A percentile compares a stretch with the other conserved stretches of the same genome.
phyloP scores from a whole-genome alignment of 2,329 filamentous ascomycete species.

The Hypomyces rosellus region DNA sequence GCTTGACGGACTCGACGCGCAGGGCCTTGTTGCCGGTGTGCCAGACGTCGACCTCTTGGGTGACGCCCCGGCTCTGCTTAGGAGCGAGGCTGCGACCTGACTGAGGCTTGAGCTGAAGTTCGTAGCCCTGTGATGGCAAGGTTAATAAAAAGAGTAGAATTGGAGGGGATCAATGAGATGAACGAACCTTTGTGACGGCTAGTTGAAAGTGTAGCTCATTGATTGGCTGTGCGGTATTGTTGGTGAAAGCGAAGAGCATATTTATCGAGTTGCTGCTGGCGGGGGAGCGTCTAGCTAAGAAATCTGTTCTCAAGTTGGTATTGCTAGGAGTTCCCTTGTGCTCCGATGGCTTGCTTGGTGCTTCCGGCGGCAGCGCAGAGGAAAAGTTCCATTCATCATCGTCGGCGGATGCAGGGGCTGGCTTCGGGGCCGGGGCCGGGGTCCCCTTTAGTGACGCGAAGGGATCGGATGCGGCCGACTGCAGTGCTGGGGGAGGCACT shows the following conservation, averaged over 20 bases:
- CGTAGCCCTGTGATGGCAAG: slow-evolving; percentile 56
- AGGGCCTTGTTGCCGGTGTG: slow-evolving; percentile 61
- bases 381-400: slow-evolving; percentile 96
- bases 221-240: slow-evolving; percentile 64
- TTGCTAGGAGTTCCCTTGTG: slow-evolving; percentile 64
- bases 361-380: slow-evolving; percentile 67
- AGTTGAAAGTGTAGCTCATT: slow-evolving; percentile 83
- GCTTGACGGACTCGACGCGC: slow-evolving; percentile 74
- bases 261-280: slow-evolving; percentile 53
- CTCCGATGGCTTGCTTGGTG: slow-evolving; percentile 44
- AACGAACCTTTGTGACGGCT: slow-evolving; percentile 78
- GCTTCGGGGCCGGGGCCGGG: slow-evolving; percentile 20
- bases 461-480: slow-evolving; percentile 40
- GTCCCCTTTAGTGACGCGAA: slow-evolving; percentile 42
- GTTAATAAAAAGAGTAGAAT: slow-evolving; percentile 3
- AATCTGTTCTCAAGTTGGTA: slow-evolving; percentile 63
- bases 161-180: neutral
- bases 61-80: slow-evolving; percentile 67
- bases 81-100: slow-evolving; percentile 70
- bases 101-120: slow-evolving; percentile 77
- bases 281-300: slow-evolving; percentile 58
- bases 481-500: slow-evolving; percentile 34
- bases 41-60: slow-evolving; percentile 70
- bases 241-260: slow-evolving; percentile 77
- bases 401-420: slow-evolving; percentile 38